These are phyloP conservation scores for Ochetophila trinervis DNA, from an alignment of 306 rosid genomes.

Conservation along the genomic window DNA sequence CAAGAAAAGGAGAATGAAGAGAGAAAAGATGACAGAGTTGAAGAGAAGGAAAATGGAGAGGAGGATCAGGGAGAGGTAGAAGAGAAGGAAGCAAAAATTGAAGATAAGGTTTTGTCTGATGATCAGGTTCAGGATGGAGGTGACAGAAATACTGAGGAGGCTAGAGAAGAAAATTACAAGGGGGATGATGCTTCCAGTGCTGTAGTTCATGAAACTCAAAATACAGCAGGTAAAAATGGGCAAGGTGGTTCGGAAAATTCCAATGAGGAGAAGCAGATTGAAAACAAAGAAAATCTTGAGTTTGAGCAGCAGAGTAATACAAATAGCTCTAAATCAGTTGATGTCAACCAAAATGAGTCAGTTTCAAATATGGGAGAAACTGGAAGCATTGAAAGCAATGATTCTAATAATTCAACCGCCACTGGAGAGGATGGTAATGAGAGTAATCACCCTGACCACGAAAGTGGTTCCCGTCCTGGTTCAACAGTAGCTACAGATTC, in stretches of 20 bases:
- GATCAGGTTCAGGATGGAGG: conserved; percentile 54
- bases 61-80: conserved; percentile 16
- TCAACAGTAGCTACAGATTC: conserved; percentile 31
- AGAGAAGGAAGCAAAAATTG: conserved; percentile 46
- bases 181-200: conserved; percentile 86
- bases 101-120: conserved; percentile 46
- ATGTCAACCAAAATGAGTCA: conserved; percentile 27
- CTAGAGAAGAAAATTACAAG: conserved; percentile 66
- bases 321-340: conserved; percentile 27
- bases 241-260: conserved; percentile 32
- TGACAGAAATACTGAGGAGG: conserved; percentile 40
- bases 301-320: conserved; percentile 37
- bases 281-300: conserved; percentile 49
- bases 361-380: conserved; percentile 22
- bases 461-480: conserved; percentile 21
- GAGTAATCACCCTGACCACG: conserved; percentile 29
- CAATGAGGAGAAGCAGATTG: conserved; percentile 40
- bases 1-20: conserved; percentile 7
- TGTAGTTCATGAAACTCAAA: conserved; percentile 50
- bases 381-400: conserved; percentile 34
- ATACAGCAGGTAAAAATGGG: conserved; percentile 28
- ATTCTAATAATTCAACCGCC: conserved; percentile 26
- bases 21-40: not conserved
- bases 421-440: conserved; percentile 34
- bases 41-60: conserved; percentile 2